Conservation (phyloP, 306 rosid species). For the Rosa multiflora region DNA sequence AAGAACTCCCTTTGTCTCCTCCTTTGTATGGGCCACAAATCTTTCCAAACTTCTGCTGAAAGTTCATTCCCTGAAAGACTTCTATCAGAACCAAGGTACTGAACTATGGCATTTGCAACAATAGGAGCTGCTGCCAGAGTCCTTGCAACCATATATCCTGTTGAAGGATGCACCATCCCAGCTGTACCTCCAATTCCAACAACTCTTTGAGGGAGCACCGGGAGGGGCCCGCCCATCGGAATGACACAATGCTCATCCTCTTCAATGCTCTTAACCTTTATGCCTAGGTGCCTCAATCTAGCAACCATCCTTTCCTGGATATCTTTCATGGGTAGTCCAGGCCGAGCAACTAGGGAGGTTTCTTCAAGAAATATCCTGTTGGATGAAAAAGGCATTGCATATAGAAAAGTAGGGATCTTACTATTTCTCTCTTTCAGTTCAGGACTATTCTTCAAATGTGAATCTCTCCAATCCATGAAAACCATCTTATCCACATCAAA, state of each 20-base stretch:
- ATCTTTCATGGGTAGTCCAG: constrained; percentile 79
- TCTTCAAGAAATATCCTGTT: constrained; percentile 89
- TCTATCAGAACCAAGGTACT: constrained; percentile 59
- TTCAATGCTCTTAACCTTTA: constrained; percentile 87
- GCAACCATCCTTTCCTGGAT: constrained; percentile 94
- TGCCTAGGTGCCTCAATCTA: constrained; percentile 80
- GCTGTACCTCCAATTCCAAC: constrained; percentile 99
- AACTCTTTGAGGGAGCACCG: constrained; percentile 91
- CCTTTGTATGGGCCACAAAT: constrained; percentile 89
- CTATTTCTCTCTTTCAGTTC: constrained; percentile 72
- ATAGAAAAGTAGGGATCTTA: constrained; percentile 79
- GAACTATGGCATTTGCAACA: constrained; percentile 81
- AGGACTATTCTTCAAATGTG: constrained; percentile 54
- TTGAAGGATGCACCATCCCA: constrained; percentile 99
- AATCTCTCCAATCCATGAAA: constrained; percentile 99
- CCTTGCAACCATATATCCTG: constrained; percentile 99
- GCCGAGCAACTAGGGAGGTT: constrained; percentile 93
- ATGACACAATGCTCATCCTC: constrained; percentile 95
- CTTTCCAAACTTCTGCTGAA: constrained; percentile 83
- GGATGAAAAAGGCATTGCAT: constrained; percentile 98
- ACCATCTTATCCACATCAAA: constrained; percentile 92
- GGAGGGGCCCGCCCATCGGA: constrained; percentile 99
- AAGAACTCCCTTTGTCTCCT: constrained; percentile 96
- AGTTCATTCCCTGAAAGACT: constrained; percentile 50
- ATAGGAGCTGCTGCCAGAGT: constrained; percentile 95